phyloP scores from a whole-genome alignment of 1,284 basidiomycete genomes.

The Cryptococcus sp. region DNA sequence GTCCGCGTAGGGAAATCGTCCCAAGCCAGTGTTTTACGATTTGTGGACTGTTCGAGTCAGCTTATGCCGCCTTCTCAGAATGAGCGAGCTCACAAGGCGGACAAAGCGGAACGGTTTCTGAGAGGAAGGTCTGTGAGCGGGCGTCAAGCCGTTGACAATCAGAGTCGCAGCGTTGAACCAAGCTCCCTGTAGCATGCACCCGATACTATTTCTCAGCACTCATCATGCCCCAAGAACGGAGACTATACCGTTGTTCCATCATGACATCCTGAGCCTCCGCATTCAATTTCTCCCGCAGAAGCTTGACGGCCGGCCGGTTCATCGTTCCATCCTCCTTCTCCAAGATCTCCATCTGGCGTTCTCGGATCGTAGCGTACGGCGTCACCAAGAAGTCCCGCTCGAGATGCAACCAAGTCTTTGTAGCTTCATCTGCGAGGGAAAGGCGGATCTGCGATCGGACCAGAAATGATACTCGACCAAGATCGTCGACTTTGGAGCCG shows the following conservation, averaged over 20 bases:
- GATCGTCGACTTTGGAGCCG: constrained; percentile 73
- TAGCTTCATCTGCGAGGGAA: constrained; percentile 69
- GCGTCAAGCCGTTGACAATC: constrained; percentile 21
- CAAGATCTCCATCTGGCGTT: constrained; percentile 89
- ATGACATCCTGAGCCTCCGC: constrained; percentile 92
- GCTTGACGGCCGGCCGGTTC: constrained; percentile 78
- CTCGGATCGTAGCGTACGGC: constrained; percentile 81
- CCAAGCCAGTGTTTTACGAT: constrained; percentile 37
- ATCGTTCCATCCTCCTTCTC: constrained; percentile 87
- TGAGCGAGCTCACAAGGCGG: constrained; percentile 22
- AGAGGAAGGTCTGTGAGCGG: constrained; percentile 18
- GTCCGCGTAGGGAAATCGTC: constrained; percentile 28
- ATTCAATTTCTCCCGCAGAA: constrained; percentile 78
- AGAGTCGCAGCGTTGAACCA: constrained; percentile 43
- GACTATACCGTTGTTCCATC: constrained; percentile 66
- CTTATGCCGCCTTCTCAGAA: background rate
- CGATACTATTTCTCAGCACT: constrained; percentile 19
- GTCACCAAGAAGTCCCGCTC: constrained; percentile 78
- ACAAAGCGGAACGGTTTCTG: constrained; percentile 37
- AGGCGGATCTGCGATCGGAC: constrained; percentile 83
- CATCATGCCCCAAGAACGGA: background rate
- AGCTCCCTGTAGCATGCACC: constrained; percentile 43
- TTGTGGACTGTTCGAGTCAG: constrained; percentile 23
- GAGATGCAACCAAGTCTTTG: constrained; percentile 76
- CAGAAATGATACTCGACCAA: constrained; percentile 73